Percentiles rank a stretch among this genome's conserved stretches.
phyloP scores from a whole-genome alignment of 179 eudicot species.

The Drosera spatulata region DNA sequence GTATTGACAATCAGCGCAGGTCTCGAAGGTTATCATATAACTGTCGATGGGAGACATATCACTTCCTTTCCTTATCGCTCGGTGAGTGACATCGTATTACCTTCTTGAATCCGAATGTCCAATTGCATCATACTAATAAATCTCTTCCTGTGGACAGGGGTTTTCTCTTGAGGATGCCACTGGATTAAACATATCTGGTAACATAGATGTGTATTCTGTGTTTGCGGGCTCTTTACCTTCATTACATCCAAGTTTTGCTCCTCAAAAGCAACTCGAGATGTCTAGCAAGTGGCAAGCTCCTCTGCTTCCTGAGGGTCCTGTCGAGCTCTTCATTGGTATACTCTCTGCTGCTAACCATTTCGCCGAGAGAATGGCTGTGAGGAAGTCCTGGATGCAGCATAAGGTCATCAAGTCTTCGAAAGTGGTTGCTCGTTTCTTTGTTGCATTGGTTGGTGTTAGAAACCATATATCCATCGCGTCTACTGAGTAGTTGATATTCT shows the following conservation, averaged over 20 bases:
- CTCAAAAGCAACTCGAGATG: constrained; percentile 71
- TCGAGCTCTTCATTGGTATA: constrained; percentile 80
- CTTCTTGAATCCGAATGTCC: neutral
- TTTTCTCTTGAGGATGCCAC: constrained; percentile 94
- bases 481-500: too few species aligned
- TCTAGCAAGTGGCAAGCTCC: constrained; percentile 74
- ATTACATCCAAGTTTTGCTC: constrained; percentile 79
- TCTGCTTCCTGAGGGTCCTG: constrained; percentile 48
- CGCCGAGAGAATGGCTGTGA: constrained; percentile 93
- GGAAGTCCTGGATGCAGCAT: constrained; percentile 94
- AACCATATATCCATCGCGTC: too few species aligned
- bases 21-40: constrained; percentile 85
- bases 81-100: constrained; percentile 33
- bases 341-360: constrained; percentile 97
- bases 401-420: constrained; percentile 52
- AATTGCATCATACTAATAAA: neutral
- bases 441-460: constrained; percentile 70
- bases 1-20: constrained; percentile 90
- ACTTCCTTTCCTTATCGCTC: constrained; percentile 88
- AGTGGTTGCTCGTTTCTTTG: constrained; percentile 86
- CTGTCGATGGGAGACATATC: constrained; percentile 84
- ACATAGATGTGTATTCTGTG: constrained; percentile 65
- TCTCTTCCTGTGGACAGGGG: constrained; percentile 42
- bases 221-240: constrained; percentile 91
- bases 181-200: constrained; percentile 68